phyloP scores from a whole-genome alignment of 2,329 filamentous ascomycete genomes.

The Beauveria australis region DNA sequence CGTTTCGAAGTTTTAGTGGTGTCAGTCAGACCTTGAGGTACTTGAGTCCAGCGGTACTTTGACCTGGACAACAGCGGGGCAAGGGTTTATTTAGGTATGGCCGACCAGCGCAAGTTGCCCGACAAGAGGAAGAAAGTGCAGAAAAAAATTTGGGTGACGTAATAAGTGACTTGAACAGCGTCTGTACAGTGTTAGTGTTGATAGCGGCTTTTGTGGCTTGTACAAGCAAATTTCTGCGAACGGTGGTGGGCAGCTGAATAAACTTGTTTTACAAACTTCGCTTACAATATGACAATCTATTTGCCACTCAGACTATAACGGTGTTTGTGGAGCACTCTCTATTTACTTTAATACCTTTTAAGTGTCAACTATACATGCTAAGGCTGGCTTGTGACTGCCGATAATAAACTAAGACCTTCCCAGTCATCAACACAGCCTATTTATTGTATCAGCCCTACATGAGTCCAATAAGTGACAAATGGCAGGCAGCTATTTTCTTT shows the following conservation, averaged over 20 bases:
- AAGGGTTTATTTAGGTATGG: neutral
- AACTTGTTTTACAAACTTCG: neutral
- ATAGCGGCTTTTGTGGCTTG: neutral
- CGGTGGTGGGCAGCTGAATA: neutral
- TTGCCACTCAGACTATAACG: neutral
- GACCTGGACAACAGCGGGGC: neutral
- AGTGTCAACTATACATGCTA: too few relatives aligned
- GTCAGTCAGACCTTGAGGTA: neutral
- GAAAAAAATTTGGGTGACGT: neutral
- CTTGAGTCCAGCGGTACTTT: neutral
- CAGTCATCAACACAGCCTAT: too few relatives aligned
- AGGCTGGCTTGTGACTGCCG: too few relatives aligned
- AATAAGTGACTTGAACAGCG: neutral
- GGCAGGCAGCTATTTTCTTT: too few relatives aligned
- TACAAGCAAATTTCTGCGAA: neutral
- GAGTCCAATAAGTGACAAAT: too few relatives aligned
- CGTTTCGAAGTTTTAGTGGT: neutral
- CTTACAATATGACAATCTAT: neutral
- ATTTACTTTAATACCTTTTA: too few relatives aligned
- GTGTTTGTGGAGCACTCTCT: too few relatives aligned
- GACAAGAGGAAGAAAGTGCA: neutral
- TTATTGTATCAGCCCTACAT: too few relatives aligned
- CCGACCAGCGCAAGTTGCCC: neutral
- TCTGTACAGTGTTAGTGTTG: too few relatives aligned
- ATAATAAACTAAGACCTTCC: too few relatives aligned